Conservation (phyloP, 768 basidiomycete species). For the Plicaturopsis crispa region DNA sequence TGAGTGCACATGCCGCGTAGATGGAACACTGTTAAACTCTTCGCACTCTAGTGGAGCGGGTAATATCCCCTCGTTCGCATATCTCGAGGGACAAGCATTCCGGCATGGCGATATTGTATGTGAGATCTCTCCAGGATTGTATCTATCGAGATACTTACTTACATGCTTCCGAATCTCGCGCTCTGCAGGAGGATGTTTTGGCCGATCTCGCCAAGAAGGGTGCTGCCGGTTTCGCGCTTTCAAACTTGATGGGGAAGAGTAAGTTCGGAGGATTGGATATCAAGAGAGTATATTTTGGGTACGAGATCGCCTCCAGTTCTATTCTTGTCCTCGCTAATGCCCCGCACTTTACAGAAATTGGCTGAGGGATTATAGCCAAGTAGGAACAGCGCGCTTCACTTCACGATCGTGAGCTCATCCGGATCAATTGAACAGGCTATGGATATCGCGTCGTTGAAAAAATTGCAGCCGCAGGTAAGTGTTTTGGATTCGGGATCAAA, state of each 20-base stretch:
- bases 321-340: constrained; percentile 1
- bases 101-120: constrained; percentile 83
- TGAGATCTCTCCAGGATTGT: constrained; percentile 15
- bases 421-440: constrained; percentile 46
- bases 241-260: constrained; percentile 47
- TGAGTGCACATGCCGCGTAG: background rate
- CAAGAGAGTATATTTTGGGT: constrained; percentile 82
- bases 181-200: constrained; percentile 60
- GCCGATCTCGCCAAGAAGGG: constrained; percentile 51
- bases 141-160: constrained; percentile 15
- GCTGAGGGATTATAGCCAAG: constrained; percentile 85
- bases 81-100: constrained; percentile 80
- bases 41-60: too few relatives aligned
- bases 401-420: too few relatives aligned
- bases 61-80: constrained; percentile 83
- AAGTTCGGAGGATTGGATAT: constrained; percentile 80
- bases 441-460: constrained; percentile 74
- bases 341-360: constrained; percentile 48
- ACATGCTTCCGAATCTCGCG: constrained; percentile 18
- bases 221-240: constrained; percentile 51
- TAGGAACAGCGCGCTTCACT: constrained; percentile 14
- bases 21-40: too few relatives aligned
- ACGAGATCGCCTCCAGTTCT: constrained; percentile 12
- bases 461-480: constrained; percentile 57
- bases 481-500: background rate